A percentile compares a stretch with the other conserved stretches of the same genome.
Evolutionary conservation across 129 eudicot genomes (phyloP).

Genomic region (Lactuca sativa): DNA sequence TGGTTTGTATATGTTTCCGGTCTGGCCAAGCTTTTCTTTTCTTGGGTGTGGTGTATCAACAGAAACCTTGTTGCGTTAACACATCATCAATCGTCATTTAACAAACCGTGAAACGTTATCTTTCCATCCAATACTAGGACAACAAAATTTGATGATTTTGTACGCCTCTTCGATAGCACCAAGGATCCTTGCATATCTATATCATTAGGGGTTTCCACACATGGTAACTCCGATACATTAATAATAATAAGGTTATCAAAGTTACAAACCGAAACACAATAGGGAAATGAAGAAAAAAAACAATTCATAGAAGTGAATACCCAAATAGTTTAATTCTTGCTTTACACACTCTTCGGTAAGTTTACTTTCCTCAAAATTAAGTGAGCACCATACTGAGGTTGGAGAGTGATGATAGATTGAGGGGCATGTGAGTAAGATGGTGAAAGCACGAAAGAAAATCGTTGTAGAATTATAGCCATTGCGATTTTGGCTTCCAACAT

Average conservation of each 20-base stretch:
- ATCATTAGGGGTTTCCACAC: not conserved
- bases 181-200: no score
- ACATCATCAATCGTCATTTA: not conserved
- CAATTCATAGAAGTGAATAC: not conserved
- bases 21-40: no score
- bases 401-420: constrained; percentile 25
- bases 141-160: not conserved
- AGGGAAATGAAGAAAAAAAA: not conserved
- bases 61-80: not conserved
- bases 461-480: constrained; percentile 26
- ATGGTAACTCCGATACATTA: not conserved
- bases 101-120: not conserved
- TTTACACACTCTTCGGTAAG: not conserved
- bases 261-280: not conserved
- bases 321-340: not conserved
- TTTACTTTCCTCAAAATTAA: constrained; percentile 13
- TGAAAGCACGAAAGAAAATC: constrained; percentile 34
- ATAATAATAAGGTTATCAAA: no score
- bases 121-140: not conserved
- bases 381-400: constrained; percentile 38
- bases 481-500: constrained; percentile 36
- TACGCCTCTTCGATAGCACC: not conserved
- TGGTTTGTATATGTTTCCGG: no score
- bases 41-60: no score
- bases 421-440: constrained; percentile 39